Conservation (phyloP, 2,329 filamentous ascomycete species). For the Calycina herbarum region DNA sequence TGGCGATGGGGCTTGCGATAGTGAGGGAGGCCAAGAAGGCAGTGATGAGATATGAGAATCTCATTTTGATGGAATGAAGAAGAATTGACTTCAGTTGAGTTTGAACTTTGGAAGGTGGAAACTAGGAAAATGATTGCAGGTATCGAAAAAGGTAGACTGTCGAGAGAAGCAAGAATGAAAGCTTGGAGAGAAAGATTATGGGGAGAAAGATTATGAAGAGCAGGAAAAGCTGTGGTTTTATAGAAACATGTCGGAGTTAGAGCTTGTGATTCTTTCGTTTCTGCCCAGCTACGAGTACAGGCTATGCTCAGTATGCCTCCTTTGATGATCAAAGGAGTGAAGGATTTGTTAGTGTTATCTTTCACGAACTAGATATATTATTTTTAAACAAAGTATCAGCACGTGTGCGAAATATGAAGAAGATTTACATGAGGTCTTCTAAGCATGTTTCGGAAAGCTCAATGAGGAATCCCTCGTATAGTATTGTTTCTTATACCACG, state of each 20-base stretch:
- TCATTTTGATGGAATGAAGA: constrained; percentile 2
- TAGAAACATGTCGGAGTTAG: neutral
- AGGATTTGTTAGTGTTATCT: neutral
- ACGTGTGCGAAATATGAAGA: too few relatives aligned
- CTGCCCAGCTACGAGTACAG: neutral
- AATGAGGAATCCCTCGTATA: neutral
- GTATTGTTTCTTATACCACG: neutral
- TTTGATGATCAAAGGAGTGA: neutral
- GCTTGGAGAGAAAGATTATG: too few relatives aligned
- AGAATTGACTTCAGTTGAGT: neutral
- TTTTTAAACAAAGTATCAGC: neutral
- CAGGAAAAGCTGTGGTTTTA: neutral
- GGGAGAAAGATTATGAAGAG: too few relatives aligned
- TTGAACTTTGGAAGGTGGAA: neutral
- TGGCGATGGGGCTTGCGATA: constrained; percentile 5
- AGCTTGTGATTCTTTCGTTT: neutral
- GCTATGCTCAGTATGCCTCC: neutral
- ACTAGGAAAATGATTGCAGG: neutral
- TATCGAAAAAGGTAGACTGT: neutral
- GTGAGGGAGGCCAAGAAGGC: neutral
- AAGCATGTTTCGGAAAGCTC: neutral
- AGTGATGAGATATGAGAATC: constrained; percentile 8
- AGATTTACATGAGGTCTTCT: neutral
- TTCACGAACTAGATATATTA: neutral
- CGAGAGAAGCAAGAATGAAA: neutral